These are phyloP conservation scores for Tremellales sp. DNA, from an alignment of 1,284 basidiomycete species.

Conservation along the genomic window DNA sequence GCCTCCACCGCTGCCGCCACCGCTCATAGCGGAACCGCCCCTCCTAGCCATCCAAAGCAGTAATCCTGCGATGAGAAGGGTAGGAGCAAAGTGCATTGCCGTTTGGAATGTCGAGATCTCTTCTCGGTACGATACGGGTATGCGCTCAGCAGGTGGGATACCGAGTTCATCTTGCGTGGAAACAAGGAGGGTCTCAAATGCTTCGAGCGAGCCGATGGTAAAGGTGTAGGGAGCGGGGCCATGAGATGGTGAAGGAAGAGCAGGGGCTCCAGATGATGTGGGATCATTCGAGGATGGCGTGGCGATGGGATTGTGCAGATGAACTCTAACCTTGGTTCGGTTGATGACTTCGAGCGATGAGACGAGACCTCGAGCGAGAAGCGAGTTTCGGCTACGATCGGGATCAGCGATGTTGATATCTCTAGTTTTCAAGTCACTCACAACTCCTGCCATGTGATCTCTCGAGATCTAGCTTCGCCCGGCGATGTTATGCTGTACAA, in stretches of 20 bases:
- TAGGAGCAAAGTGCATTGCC: conserved; percentile 88
- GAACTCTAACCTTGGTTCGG: conserved; percentile 67
- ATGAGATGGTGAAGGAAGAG: conserved; percentile 39
- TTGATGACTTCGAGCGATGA: conserved; percentile 94
- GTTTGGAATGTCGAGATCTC: conserved; percentile 83
- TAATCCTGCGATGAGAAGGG: conserved; percentile 82
- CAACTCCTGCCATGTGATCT: conserved; percentile 99
- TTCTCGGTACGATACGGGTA: conserved; percentile 95
- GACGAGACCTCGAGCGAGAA: conserved; percentile 93
- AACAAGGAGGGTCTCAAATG: conserved; percentile 91
- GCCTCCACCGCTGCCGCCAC: conserved; percentile 66
- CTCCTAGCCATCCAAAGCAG: conserved; percentile 85
- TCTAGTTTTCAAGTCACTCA: conserved; percentile 22
- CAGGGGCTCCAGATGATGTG: conserved; percentile 17
- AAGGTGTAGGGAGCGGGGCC: conserved; percentile 68
- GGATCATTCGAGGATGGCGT: conserved; percentile 9
- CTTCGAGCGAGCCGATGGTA: conserved; percentile 95
- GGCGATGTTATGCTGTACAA: conserved; percentile 41
- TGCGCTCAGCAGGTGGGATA: conserved; percentile 86
- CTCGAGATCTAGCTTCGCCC: conserved; percentile 54
- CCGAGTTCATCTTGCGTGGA: conserved; percentile 89
- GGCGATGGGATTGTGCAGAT: conserved; percentile 44
- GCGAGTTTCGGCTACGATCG: conserved; percentile 64
- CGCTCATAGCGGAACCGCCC: conserved; percentile 58
- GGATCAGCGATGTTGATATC: background rate